Conservation (phyloP, 257 asterid genomes). For the Linaria vulgaris region DNA sequence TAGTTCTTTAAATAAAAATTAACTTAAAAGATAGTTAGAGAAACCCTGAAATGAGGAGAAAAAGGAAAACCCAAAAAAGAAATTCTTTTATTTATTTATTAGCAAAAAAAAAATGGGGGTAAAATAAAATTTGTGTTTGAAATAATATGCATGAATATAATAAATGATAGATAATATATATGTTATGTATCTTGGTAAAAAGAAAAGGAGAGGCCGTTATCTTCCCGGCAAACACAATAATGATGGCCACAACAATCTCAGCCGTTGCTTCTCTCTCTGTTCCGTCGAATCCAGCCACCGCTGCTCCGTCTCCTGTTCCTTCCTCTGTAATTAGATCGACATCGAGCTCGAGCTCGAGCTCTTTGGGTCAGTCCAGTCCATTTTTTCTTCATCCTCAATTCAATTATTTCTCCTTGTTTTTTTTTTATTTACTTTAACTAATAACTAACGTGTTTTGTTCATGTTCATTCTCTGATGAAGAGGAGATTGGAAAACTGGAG, state of each 20-base stretch:
- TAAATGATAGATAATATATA: too few species aligned
- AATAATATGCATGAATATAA: too few species aligned
- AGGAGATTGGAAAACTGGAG: slow-evolving; percentile 37
- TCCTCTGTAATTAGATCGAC: too few species aligned
- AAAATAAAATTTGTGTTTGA: too few species aligned
- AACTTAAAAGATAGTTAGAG: too few species aligned
- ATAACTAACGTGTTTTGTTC: slow-evolving; percentile 1
- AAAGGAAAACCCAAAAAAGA: too few species aligned
- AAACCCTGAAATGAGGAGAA: too few species aligned
- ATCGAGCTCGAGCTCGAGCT: slow-evolving; percentile 23
- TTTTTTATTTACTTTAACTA: background rate
- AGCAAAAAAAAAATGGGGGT: too few species aligned
- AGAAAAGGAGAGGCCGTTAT: slow-evolving; percentile 48
- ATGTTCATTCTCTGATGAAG: slow-evolving; percentile 26
- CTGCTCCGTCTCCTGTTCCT: slow-evolving; percentile 2
- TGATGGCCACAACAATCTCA: slow-evolving; percentile 53
- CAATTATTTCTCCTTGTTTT: background rate
- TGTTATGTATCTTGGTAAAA: background rate
- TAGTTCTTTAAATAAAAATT: too few species aligned
- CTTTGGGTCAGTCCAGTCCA: slow-evolving; percentile 31
- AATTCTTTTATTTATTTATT: too few species aligned
- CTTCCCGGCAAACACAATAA: slow-evolving; percentile 47
- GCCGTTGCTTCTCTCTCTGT: slow-evolving; percentile 47
- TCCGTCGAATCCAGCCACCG: slow-evolving; percentile 25
- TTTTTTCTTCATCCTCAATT: background rate